Base-by-base conservation (phyloP, 371 early-diverging fungal genomes). In the Umbelopsis sp. region DNA sequence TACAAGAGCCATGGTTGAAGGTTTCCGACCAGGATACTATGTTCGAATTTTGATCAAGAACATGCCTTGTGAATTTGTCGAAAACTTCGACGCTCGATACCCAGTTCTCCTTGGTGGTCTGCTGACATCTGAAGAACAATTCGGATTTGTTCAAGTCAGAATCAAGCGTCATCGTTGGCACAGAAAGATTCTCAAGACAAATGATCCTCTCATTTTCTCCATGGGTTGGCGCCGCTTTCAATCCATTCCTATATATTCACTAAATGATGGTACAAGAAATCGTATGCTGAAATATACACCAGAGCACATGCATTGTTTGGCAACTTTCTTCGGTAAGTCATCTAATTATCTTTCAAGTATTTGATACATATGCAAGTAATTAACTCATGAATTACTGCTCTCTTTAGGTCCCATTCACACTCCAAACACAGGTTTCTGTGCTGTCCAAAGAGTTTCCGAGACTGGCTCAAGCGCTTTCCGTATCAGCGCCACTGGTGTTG, bases 211-310 rank as follows among this genome's bases (percentile, higher is more conserved):
- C 48, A 93, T 99, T 66, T 92, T 99, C 69, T 99, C 99, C 7
- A 81, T 99, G 64, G 99, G 99, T 20, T 99, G 99, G 99, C 88
- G 98, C 48, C 93, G 99, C 63, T 96, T 98, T 90, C 98, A 99
- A 78, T 93, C 93, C 45, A 91, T 97, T 68, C 99, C 99, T 4
- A 81, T 97, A 45, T 99, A 96, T 81, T 97, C 95, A 45, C 81
- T 97, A 48, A 91, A 96, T 77, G 97, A 96, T 74, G 93, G 94
- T 50, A 94, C 92, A 45, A 88, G 98, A 53, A 99, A 98, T 81
- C 90, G 97, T 68, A 94, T 98, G 96, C 87, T 99, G 53, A 99
- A 99, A 81, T 98, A 99, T 79, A 97, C 99, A 7, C 99, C 99
- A 7, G 97, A 98, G 79, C 98, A 98, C 76, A 97, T 98, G 97